Evolutionary conservation across 2,329 filamentous ascomycete species (phyloP).

Genomic region (Thermothelomyces thermophilus): DNA sequence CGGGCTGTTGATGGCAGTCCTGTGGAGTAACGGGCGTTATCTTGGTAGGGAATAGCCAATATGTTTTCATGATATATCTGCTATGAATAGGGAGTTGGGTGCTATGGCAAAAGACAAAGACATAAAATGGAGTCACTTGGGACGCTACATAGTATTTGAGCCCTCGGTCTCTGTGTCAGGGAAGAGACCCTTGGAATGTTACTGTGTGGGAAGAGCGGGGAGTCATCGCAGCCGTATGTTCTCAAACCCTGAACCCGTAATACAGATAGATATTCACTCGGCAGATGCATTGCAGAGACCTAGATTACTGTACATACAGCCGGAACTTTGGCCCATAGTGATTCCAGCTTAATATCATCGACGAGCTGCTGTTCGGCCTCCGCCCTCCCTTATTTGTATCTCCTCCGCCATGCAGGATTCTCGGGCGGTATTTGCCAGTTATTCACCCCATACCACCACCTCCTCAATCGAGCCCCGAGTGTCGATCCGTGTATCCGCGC

Average conservation of each 20-base stretch:
- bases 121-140: slow-evolving; percentile 4
- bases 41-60: not conserved
- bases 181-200: not conserved
- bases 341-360: too few relatives aligned
- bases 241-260: slow-evolving; percentile 4
- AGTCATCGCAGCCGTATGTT: not conserved
- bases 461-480: slow-evolving; percentile 67
- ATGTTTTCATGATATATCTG: not conserved
- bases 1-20: slow-evolving; percentile 29
- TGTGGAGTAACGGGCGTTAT: slow-evolving; percentile 7
- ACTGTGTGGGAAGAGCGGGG: slow-evolving; percentile 4
- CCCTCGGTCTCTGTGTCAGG: not conserved
- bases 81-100: slow-evolving; percentile 13
- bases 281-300: too few relatives aligned
- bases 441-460: slow-evolving; percentile 96
- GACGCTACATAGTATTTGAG: not conserved
- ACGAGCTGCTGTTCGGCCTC: too few relatives aligned
- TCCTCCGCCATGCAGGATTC: slow-evolving; percentile 8
- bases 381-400: too few relatives aligned
- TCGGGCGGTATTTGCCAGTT: slow-evolving; percentile 68
- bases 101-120: slow-evolving; percentile 13
- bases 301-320: too few relatives aligned
- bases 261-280: slow-evolving; percentile 8
- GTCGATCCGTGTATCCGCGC: slow-evolving; percentile 70
- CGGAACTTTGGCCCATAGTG: too few relatives aligned